Evolutionary conservation across 192 early-diverging fungal species (phyloP).

Genomic region (Entomortierella parvispora): DNA sequence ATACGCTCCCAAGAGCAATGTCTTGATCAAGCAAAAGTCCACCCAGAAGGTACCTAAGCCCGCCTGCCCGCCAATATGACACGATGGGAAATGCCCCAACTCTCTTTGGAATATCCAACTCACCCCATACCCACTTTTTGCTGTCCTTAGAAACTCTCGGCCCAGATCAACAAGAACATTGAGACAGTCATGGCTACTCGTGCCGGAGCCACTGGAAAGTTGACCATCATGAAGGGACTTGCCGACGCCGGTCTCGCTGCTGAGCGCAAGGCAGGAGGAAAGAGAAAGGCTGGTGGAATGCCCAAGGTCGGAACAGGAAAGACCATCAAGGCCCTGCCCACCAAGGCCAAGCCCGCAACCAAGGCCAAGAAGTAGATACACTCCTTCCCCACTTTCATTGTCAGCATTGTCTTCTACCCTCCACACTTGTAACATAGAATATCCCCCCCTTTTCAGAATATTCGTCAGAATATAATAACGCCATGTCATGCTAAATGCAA

Average conservation of each 20-base stretch:
- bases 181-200: constrained; percentile 75
- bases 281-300: constrained; percentile 55
- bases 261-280: constrained; percentile 62
- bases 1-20: constrained; percentile 49
- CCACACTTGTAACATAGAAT: too few relatives aligned
- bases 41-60: constrained; percentile 47
- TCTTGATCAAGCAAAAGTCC: constrained; percentile 49
- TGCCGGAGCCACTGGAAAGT: constrained; percentile 78
- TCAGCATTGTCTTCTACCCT: too few relatives aligned
- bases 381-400: too few relatives aligned
- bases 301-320: constrained; percentile 43
- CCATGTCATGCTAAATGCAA: too few relatives aligned
- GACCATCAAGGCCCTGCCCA: constrained; percentile 33
- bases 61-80: too few relatives aligned
- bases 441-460: too few relatives aligned
- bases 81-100: not conserved
- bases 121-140: not conserved
- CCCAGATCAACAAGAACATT: constrained; percentile 64
- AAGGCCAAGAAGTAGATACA: constrained; percentile 47
- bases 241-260: constrained; percentile 64
- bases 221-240: constrained; percentile 80
- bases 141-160: constrained; percentile 58
- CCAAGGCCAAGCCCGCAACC: constrained; percentile 39
- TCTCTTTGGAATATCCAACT: not conserved
- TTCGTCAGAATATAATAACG: too few relatives aligned